A percentile compares a stretch with the other conserved stretches of the same genome.
Conservation (phyloP, 2,329 filamentous ascomycete genomes). For the Tolypocladium ovalisporum region DNA sequence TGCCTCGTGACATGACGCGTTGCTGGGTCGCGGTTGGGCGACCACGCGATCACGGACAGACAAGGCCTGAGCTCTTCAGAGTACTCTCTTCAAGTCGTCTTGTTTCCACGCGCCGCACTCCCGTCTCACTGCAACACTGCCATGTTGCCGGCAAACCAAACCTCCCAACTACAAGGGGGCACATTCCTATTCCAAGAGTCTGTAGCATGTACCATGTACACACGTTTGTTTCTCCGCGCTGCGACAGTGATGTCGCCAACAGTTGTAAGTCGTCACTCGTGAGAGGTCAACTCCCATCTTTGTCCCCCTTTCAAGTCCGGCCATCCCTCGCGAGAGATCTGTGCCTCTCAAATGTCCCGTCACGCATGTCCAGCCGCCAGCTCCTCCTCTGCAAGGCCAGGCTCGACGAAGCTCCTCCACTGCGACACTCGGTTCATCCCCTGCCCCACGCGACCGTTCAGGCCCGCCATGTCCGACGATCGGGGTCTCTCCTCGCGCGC, state of each 20-base stretch:
- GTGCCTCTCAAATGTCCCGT: too few species aligned
- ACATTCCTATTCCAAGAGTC: too few species aligned
- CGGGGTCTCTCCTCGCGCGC: slow-evolving; percentile 16
- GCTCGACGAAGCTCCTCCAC: slow-evolving; percentile 37
- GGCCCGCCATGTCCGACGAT: slow-evolving; percentile 35
- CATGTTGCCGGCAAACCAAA: too few species aligned
- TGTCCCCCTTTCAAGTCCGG: background rate
- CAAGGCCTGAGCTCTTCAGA: too few species aligned
- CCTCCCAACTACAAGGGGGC: too few species aligned
- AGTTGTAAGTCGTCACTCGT: background rate
- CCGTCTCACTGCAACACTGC: too few species aligned
- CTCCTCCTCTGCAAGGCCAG: slow-evolving; percentile 27
- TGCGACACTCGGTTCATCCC: slow-evolving; percentile 37
- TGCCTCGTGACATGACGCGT: background rate
- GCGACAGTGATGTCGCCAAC: background rate
- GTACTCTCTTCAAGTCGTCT: too few species aligned
- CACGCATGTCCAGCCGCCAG: background rate
- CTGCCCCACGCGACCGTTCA: slow-evolving; percentile 28
- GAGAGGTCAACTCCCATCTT: background rate
- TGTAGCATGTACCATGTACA: too few species aligned
- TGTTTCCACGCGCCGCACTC: too few species aligned
- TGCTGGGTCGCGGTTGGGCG: too few species aligned
- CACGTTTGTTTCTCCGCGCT: background rate
- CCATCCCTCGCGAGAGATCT: too few species aligned
- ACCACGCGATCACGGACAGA: too few species aligned